phyloP scores from a whole-genome alignment of 768 basidiomycete species.

The Pleurotus giganteus region DNA sequence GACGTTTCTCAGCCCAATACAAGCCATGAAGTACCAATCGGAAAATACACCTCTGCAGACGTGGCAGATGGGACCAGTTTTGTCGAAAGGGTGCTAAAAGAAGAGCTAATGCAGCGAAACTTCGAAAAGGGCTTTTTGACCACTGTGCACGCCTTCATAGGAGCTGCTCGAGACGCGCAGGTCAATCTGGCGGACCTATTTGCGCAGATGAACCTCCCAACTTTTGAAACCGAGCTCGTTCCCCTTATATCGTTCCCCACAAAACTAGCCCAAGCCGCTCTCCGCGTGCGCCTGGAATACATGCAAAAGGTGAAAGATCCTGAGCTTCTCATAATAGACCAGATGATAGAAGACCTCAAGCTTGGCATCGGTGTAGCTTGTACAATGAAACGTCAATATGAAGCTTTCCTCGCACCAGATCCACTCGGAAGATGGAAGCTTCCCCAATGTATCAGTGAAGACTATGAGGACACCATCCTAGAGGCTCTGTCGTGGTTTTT shows the following conservation, averaged over 20 bases:
- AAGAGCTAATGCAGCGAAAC: conserved; percentile 92
- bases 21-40: conserved; percentile 53
- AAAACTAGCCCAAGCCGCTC: conserved; percentile 86
- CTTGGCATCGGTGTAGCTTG: conserved; percentile 90
- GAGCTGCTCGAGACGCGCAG: conserved; percentile 83
- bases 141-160: conserved; percentile 84
- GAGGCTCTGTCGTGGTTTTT: conserved; percentile 90
- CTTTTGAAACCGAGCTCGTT: conserved; percentile 85
- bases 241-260: conserved; percentile 96
- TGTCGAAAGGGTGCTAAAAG: conserved; percentile 91
- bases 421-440: conserved; percentile 85
- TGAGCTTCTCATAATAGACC: conserved; percentile 87
- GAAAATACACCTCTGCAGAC: conserved; percentile 36
- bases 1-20: conserved; percentile 84
- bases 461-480: conserved; percentile 87
- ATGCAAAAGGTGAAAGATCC: conserved; percentile 87
- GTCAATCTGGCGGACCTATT: conserved; percentile 76
- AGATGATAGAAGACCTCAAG: conserved; percentile 91
- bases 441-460: conserved; percentile 83
- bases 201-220: conserved; percentile 86
- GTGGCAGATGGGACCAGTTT: conserved; percentile 77
- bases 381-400: conserved; percentile 92
- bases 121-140: conserved; percentile 90
- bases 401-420: conserved; percentile 87
- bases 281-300: conserved; percentile 87